These are phyloP conservation scores for Dictyostelium intermedium DNA, from an alignment of 78 protist species.

Conservation along the genomic window DNA sequence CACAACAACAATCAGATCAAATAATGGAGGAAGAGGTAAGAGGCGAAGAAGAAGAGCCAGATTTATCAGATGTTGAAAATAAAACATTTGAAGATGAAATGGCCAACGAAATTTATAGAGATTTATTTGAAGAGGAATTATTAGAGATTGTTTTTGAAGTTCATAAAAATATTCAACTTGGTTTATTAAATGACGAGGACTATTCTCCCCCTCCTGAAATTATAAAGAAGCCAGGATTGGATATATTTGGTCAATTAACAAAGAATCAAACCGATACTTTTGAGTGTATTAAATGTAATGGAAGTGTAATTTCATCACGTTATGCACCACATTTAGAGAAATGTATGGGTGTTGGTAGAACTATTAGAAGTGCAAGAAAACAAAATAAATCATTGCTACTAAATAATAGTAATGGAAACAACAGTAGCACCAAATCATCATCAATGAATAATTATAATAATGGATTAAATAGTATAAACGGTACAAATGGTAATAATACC, in stretches of 20 bases:
- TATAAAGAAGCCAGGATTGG: slow-evolving; percentile 14
- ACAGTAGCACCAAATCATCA: background rate
- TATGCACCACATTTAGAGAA: slow-evolving; percentile 86
- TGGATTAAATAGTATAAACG: too few species aligned
- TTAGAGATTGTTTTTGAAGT: slow-evolving; percentile 59
- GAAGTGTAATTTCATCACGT: slow-evolving; percentile 34
- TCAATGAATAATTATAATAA: background rate
- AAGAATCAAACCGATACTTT: slow-evolving; percentile 69
- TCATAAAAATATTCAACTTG: slow-evolving; percentile 11
- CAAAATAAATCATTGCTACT: background rate
- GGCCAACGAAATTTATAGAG: slow-evolving; percentile 40
- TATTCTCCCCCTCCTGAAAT: background rate
- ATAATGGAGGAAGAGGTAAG: background rate
- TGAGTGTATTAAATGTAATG: slow-evolving; percentile 72
- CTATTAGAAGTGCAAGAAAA: slow-evolving; percentile 43
- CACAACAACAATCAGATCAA: background rate
- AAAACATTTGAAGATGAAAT: slow-evolving; percentile 71
- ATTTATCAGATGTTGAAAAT: slow-evolving; percentile 47
- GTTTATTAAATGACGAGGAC: background rate
- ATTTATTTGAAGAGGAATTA: slow-evolving; percentile 37
- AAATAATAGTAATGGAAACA: background rate
- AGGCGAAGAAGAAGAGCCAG: background rate
- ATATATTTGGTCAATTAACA: slow-evolving; percentile 55
- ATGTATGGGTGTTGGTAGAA: slow-evolving; percentile 80
- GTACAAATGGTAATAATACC: background rate